Base-by-base conservation (phyloP, 805 yeast species). In the Wickerhamiella domercqiae region DNA sequence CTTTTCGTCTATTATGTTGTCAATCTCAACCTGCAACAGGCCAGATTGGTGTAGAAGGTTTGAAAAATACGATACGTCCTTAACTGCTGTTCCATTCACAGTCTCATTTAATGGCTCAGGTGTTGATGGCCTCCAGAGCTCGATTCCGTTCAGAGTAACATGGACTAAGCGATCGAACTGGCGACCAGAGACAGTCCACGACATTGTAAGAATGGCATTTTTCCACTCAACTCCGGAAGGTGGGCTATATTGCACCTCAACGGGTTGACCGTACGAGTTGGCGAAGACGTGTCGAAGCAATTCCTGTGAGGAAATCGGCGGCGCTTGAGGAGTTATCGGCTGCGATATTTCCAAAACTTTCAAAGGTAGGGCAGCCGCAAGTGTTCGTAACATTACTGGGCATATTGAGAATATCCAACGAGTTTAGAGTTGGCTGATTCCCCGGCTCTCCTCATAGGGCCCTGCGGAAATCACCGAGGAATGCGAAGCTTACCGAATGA, bases 111-210 rank as follows among this genome's bases (percentile, higher is more conserved):
- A 68, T 2, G 86, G 86, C 53, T 78, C 87, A 13, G 76, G 70
- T 2, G 87, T 79, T 3, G 82, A 73, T 1, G 78, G 73, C 57
- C 87, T 67, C 87, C 87, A 79, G 19, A 78, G 55, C 44, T 76
- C 75, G 6, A 67, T 62, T 17, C 73, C 76, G 40, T 66, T 64
- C 22, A 78, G 55, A 47, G 67, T 75, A 7, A 61, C 34, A 36
- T 57, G 59, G n/a, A 51, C 59, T 40, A 61, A 46, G 14, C 66
- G 53, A 42, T 61, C 66, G 39, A 47, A 61, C 44, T 61, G 66
- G 21, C 47, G 39, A 19, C 64, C 64, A 18, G 38, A 44, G 13
- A 52, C 50, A 7, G 53, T 39, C 3, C 55, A 51, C 16, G 54
- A 46, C n/a, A 61, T 42, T 2, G 47, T 41, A 19, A 59, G 44